phyloP scores from a whole-genome alignment of 2,329 filamentous ascomycete genomes.

The Chaetothyriales sp. region DNA sequence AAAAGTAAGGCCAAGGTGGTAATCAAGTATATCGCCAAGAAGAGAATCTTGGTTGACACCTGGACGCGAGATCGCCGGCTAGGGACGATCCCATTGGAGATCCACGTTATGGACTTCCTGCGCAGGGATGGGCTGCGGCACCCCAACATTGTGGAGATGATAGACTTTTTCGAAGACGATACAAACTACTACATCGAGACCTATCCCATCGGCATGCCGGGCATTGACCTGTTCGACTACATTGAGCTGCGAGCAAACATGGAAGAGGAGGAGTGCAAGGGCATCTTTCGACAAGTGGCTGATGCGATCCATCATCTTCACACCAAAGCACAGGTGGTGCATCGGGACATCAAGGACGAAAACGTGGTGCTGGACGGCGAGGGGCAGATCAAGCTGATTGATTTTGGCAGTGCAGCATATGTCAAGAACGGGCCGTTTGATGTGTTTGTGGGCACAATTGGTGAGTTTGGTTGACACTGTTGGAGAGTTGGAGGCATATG shows the following conservation, averaged over 20 bases:
- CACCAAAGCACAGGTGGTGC: conserved; percentile 77
- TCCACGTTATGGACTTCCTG: conserved; percentile 90
- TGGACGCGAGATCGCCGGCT: conserved; percentile 90
- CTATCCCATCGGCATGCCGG: conserved; percentile 82
- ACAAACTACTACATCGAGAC: conserved; percentile 97
- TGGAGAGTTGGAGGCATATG: neutral
- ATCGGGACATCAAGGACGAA: conserved; percentile 97
- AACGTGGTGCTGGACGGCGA: conserved; percentile 94
- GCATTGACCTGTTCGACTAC: conserved; percentile 98
- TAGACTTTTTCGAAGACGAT: conserved; percentile 49
- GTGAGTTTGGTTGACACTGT: conserved; percentile 38
- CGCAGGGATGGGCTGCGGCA: conserved; percentile 53
- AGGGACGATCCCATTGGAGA: conserved; percentile 89
- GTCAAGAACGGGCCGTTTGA: conserved; percentile 98
- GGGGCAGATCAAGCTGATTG: conserved; percentile 88
- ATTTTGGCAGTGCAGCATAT: conserved; percentile 95
- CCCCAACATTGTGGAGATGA: conserved; percentile 54
- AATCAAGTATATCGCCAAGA: conserved; percentile 94
- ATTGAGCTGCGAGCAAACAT: conserved; percentile 93
- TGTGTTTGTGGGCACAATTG: conserved; percentile 96
- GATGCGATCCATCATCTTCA: conserved; percentile 83
- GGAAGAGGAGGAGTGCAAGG: conserved; percentile 85
- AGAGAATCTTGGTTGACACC: conserved; percentile 89
- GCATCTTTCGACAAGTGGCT: conserved; percentile 89
- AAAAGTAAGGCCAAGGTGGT: conserved; percentile 65